These are phyloP conservation scores for Fusarium sp. DNA, from an alignment of 2,329 filamentous ascomycete species.

Conservation along the genomic window DNA sequence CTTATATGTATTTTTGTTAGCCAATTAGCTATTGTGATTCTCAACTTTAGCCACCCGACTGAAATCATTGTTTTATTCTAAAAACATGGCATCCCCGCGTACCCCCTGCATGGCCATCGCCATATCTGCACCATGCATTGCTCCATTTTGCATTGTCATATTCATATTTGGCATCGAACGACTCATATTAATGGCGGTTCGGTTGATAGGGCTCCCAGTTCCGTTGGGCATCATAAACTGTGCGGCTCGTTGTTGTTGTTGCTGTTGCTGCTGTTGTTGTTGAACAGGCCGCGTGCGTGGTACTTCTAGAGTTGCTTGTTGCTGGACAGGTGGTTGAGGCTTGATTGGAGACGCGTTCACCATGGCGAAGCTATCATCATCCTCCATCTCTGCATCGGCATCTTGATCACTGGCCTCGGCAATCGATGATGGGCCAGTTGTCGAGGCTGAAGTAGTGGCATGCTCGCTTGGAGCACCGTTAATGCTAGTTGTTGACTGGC, in stretches of 20 bases:
- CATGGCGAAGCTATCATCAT: slow-evolving; percentile 65
- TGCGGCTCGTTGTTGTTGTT: slow-evolving; percentile 41
- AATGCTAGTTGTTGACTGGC: slow-evolving; percentile 49
- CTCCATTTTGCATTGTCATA: slow-evolving; percentile 52
- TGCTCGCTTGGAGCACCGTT: slow-evolving; percentile 49
- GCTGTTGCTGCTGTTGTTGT: slow-evolving; percentile 46
- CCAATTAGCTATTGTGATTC: slow-evolving; percentile 7
- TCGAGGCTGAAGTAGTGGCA: slow-evolving; percentile 45
- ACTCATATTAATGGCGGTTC: slow-evolving; percentile 53
- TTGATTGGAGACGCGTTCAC: slow-evolving; percentile 56
- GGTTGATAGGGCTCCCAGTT: slow-evolving; percentile 48
- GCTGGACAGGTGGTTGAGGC: slow-evolving; percentile 51
- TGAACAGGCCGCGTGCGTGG: slow-evolving; percentile 52
- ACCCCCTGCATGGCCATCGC: slow-evolving; percentile 58
- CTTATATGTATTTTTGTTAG: slow-evolving; percentile 31
- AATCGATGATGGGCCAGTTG: slow-evolving; percentile 52
- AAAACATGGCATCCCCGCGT: slow-evolving; percentile 61
- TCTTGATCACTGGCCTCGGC: slow-evolving; percentile 60
- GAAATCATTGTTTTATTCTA: slow-evolving; percentile 52
- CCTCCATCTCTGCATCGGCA: slow-evolving; percentile 65
- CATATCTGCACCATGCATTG: slow-evolving; percentile 56
- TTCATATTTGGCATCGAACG: slow-evolving; percentile 60
- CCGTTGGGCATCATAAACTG: slow-evolving; percentile 56
- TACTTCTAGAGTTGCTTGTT: slow-evolving; percentile 56
- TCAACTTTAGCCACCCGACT: background rate